phyloP scores from a whole-genome alignment of 345 rosid genomes.

The Aquilaria malaccensis region DNA sequence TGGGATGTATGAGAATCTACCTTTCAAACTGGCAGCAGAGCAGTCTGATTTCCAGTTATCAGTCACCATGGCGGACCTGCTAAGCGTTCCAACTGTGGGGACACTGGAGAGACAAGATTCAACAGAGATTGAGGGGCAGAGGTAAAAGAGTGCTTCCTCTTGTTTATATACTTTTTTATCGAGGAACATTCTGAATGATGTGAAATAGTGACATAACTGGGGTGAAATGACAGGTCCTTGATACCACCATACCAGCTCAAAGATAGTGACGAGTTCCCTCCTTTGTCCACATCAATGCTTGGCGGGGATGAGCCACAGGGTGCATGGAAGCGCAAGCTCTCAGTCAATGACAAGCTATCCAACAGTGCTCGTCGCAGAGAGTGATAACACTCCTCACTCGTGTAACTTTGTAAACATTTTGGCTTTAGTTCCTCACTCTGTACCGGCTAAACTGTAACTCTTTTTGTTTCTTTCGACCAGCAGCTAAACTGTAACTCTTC shows the following conservation, averaged over 20 bases:
- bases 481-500: too few relatives aligned
- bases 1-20: slow-evolving; percentile 19
- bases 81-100: neutral
- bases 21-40: neutral
- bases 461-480: too few relatives aligned
- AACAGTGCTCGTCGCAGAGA: too few relatives aligned
- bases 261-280: slow-evolving; percentile 27
- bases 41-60: slow-evolving; percentile 17
- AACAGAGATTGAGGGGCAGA: slow-evolving; percentile 2
- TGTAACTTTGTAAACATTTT: too few relatives aligned
- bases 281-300: slow-evolving; percentile 15
- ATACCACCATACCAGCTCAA: slow-evolving; percentile 16
- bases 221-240: slow-evolving; percentile 19
- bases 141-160: slow-evolving; percentile 16
- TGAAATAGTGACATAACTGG: neutral
- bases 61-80: slow-evolving; percentile 14
- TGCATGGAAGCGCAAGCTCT: neutral
- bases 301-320: neutral
- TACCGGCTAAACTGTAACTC: too few relatives aligned
- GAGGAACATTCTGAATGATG: neutral
- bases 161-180: too few relatives aligned
- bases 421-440: too few relatives aligned
- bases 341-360: too few relatives aligned
- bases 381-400: too few relatives aligned
- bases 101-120: slow-evolving; percentile 14